Conservation (phyloP, 179 eudicot genomes). For the Drosera spatulata region DNA sequence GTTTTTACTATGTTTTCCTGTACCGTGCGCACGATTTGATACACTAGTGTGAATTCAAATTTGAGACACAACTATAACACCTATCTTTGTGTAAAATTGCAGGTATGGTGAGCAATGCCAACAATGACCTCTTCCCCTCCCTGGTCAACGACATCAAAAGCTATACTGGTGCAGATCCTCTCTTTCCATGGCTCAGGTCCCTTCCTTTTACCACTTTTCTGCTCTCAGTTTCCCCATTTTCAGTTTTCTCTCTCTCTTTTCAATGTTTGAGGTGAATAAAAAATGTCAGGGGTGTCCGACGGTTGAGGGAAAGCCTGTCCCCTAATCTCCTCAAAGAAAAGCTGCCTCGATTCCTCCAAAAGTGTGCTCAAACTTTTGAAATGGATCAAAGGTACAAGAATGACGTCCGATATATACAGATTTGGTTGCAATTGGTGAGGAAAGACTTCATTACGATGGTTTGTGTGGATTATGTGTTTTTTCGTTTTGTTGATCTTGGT, state of each 20-base stretch:
- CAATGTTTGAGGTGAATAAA: neutral
- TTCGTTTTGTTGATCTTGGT: neutral
- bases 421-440: conserved; percentile 83
- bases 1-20: too few relatives aligned
- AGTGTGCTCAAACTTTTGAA: conserved; percentile 68
- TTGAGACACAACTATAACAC: too few relatives aligned
- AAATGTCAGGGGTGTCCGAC: conserved; percentile 56
- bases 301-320: conserved; percentile 47
- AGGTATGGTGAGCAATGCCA: conserved; percentile 28
- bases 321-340: conserved; percentile 52
- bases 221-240: neutral
- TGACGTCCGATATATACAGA: conserved; percentile 69
- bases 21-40: too few relatives aligned
- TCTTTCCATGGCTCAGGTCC: conserved; percentile 89
- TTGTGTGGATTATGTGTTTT: neutral
- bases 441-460: neutral
- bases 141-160: conserved; percentile 69
- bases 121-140: conserved; percentile 48
- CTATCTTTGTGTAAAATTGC: too few relatives aligned
- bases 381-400: conserved; percentile 59
- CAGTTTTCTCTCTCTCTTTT: neutral
- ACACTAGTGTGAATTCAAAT: too few relatives aligned
- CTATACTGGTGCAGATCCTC: conserved; percentile 75
- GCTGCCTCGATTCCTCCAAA: conserved; percentile 91
- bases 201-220: neutral